Evolutionary conservation across 139 green algal species (phyloP).

Genomic region (Dunaliella primolecta): DNA sequence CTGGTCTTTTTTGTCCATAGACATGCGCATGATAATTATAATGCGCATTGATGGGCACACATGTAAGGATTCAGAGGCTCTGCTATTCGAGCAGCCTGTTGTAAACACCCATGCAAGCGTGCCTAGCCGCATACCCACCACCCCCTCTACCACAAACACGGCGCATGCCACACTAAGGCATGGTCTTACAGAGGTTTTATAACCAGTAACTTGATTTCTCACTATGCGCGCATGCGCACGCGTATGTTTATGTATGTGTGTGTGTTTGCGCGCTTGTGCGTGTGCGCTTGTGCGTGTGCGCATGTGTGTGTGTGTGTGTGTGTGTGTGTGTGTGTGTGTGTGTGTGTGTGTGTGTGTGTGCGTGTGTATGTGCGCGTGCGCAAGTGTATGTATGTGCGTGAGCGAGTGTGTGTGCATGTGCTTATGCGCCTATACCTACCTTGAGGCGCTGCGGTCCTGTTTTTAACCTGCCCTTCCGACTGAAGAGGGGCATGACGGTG

Average conservation of each 20-base stretch:
- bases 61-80: too few species aligned
- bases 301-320: background rate
- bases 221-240: background rate
- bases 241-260: slow-evolving; percentile 3
- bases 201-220: too few species aligned
- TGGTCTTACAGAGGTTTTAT: too few species aligned
- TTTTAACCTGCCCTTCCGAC: slow-evolving; percentile 82
- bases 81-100: too few species aligned
- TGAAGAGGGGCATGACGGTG: slow-evolving; percentile 77
- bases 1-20: too few species aligned
- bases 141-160: too few species aligned
- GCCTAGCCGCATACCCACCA: too few species aligned
- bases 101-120: too few species aligned
- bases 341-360: slow-evolving; percentile 8
- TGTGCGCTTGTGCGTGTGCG: slow-evolving; percentile 4
- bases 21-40: too few species aligned
- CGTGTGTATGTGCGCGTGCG: background rate
- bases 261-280: background rate
- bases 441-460: slow-evolving; percentile 65
- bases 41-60: too few species aligned
- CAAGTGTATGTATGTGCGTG: slow-evolving; percentile 5
- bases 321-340: background rate
- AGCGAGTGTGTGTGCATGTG: background rate
- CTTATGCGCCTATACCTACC: slow-evolving; percentile 34
- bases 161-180: too few species aligned